Base-by-base conservation (phyloP, 768 basidiomycete species). In the Psilocybe azurescens region DNA sequence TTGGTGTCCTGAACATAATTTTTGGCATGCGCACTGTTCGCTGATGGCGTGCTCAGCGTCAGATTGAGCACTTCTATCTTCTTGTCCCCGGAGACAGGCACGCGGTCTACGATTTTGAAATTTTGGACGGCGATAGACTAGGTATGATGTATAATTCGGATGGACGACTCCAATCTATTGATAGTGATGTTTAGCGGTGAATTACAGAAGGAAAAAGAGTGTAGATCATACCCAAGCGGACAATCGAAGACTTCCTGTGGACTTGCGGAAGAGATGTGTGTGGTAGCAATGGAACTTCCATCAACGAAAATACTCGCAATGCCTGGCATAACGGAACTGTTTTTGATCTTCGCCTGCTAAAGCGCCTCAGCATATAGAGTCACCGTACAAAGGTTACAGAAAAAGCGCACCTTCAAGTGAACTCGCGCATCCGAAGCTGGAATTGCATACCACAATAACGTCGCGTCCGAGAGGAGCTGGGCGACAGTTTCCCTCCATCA, bases 281-380 rank as follows among this genome's bases (percentile, higher is more conserved):
- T 74, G 7, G 72, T 68, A 16, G 78, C 74, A 7, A 77, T 79
- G 67, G 79, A 80, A 60, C 75, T 77, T 7, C 79, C 78, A 56
- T 81, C 77, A 1, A 81, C 76, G 58, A 77, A 80, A 28, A 81
- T 70, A 56, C 72, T 79, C 0, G 76, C 77, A 1, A 55, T 64
- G 0, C 80, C 80, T 2, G 59, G 62, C 13, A 80, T 64, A 81
- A 66, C 1, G 77, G 78, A 79, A 1, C 72, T 70, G 59, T 81
- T 81, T 55, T 69, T 73, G 7, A 81, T 74, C 30, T 72, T 73
- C 0, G 78, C 77, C 79, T 79, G 47, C 3, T 28, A 18, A 62
- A 39, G 13, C 32, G 5, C 41, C 5, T 53, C 49, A 63, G 50
- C 2, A 52, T 36, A 36, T 6, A 41, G 8, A 39, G 16, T 44